A percentile compares a stretch with the other conserved stretches of the same genome.
phyloP scores from a whole-genome alignment of 2,329 filamentous ascomycete genomes.

The Ilyonectria robusta region DNA sequence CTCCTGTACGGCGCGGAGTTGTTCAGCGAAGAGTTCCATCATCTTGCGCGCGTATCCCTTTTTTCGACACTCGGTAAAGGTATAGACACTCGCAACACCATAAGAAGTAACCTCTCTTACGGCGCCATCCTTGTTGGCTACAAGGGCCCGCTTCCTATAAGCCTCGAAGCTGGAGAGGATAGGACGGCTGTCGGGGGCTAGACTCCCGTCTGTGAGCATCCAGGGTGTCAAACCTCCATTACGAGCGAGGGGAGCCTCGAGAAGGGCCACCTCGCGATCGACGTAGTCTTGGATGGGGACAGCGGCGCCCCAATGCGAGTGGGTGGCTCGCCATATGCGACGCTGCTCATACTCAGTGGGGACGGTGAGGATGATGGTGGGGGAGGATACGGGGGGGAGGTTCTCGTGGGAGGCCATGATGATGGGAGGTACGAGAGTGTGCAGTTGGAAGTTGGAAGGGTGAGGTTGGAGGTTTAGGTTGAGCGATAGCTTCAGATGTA shows the following conservation, averaged over 20 bases:
- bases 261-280: slow-evolving; percentile 70
- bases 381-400: slow-evolving; percentile 42
- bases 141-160: slow-evolving; percentile 71
- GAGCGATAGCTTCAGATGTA: background rate
- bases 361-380: slow-evolving; percentile 60
- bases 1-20: slow-evolving; percentile 50
- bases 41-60: slow-evolving; percentile 84
- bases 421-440: background rate
- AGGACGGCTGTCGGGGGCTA: slow-evolving; percentile 59
- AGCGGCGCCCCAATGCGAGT: slow-evolving; percentile 71
- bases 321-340: slow-evolving; percentile 69
- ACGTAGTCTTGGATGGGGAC: slow-evolving; percentile 71
- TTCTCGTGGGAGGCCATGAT: slow-evolving; percentile 40
- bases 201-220: slow-evolving; percentile 69
- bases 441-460: background rate
- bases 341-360: slow-evolving; percentile 70
- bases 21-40: slow-evolving; percentile 74
- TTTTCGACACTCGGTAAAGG: slow-evolving; percentile 75
- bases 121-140: slow-evolving; percentile 54
- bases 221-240: slow-evolving; percentile 73
- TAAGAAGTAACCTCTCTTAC: slow-evolving; percentile 73
- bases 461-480: background rate
- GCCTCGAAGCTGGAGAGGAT: slow-evolving; percentile 77
- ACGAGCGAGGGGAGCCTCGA: slow-evolving; percentile 69
- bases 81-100: slow-evolving; percentile 87